Conservation (phyloP, 768 basidiomycete genomes). For the Trametes cinnabarina region DNA sequence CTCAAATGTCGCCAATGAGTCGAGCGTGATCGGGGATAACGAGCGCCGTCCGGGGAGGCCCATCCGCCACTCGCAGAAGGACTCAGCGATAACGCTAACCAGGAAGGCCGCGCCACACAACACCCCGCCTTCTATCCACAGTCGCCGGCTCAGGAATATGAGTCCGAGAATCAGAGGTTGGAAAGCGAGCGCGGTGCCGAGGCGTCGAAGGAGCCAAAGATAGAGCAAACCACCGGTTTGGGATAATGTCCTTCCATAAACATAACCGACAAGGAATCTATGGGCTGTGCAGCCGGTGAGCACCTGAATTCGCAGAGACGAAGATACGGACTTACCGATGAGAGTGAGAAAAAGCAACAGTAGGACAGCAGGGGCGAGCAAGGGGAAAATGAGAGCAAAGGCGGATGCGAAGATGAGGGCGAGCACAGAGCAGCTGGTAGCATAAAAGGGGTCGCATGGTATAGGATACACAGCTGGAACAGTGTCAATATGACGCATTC, state of each 20-base stretch:
- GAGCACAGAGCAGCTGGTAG: constrained; percentile 62
- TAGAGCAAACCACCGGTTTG: constrained; percentile 75
- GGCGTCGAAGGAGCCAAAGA: constrained; percentile 71
- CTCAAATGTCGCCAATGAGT: constrained; percentile 56
- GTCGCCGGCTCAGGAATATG: constrained; percentile 59
- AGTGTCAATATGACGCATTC: background rate
- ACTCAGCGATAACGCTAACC: constrained; percentile 60
- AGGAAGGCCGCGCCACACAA: constrained; percentile 54
- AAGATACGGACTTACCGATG: constrained; percentile 47
- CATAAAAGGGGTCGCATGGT: constrained; percentile 67
- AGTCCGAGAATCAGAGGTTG: constrained; percentile 77
- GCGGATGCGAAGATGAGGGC: constrained; percentile 70
- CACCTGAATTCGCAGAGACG: background rate
- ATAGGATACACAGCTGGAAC: constrained; percentile 63
- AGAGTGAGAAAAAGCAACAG: constrained; percentile 63
- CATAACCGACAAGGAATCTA: constrained; percentile 76
- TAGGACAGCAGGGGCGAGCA: constrained; percentile 69
- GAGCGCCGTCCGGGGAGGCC: constrained; percentile 46
- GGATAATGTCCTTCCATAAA: constrained; percentile 68
- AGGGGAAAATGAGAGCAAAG: constrained; percentile 73
- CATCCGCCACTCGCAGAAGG: constrained; percentile 50
- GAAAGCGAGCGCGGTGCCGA: constrained; percentile 66
- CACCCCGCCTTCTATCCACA: constrained; percentile 73
- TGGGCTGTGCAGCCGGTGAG: constrained; percentile 50
- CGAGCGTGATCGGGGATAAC: constrained; percentile 53